These are phyloP conservation scores for Paxillus involutus DNA, from an alignment of 768 basidiomycete species.

Conservation along the genomic window DNA sequence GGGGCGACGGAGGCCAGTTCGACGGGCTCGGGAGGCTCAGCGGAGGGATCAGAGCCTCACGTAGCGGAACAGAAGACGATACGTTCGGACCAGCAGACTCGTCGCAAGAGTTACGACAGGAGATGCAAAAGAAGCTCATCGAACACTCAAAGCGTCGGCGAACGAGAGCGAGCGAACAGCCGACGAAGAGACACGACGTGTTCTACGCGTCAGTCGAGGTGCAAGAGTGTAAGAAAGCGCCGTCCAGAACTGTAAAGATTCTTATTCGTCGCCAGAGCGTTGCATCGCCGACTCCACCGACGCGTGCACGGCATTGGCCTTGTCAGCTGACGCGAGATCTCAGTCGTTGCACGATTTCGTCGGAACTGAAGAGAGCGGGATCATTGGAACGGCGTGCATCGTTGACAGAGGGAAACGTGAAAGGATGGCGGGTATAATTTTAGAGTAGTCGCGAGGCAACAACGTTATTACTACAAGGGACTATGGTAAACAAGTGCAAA, in stretches of 20 bases:
- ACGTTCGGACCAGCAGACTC: constrained; percentile 3
- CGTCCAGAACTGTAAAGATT: constrained; percentile 5
- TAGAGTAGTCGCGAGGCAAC: neutral
- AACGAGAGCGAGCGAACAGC: constrained; percentile 15
- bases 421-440: constrained; percentile 19
- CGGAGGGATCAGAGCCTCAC: constrained; percentile 21
- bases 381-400: constrained; percentile 26
- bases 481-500: constrained; percentile 20
- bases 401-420: constrained; percentile 6
- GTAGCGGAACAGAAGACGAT: neutral
- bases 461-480: neutral
- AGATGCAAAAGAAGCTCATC: constrained; percentile 19
- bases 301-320: neutral
- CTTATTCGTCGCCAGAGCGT: constrained; percentile 15
- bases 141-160: constrained; percentile 21
- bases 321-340: constrained; percentile 5
- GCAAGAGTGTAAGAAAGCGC: constrained; percentile 1
- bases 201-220: constrained; percentile 24
- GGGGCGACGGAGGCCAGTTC: constrained; percentile 22
- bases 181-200: constrained; percentile 24
- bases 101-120: constrained; percentile 10
- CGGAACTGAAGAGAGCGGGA: constrained; percentile 29
- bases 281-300: constrained; percentile 21
- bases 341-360: constrained; percentile 26
- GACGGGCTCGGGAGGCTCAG: constrained; percentile 30